Conservation (phyloP, 495 filamentous ascomycete species). For the Aspergillus sclerotiicarbonarius region DNA sequence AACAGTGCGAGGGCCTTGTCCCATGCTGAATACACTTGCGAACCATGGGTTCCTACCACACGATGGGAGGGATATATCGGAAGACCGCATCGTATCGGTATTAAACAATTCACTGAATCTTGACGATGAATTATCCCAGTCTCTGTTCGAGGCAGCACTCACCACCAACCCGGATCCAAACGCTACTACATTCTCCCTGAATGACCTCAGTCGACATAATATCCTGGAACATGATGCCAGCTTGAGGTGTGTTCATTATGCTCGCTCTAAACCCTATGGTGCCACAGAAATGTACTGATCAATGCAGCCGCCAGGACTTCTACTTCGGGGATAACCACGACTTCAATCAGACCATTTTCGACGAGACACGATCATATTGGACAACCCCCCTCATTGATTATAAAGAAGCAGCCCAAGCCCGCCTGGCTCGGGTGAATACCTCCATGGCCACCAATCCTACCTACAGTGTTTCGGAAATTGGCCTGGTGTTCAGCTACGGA, state of each 20-base stretch:
- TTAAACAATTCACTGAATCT: constrained; percentile 45
- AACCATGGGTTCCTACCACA: constrained; percentile 58
- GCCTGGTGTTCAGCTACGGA: constrained; percentile 40
- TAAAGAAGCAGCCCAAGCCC: constrained; percentile 41
- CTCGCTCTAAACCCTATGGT: too few relatives aligned
- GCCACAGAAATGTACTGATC: too few relatives aligned
- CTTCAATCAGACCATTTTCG: constrained; percentile 49
- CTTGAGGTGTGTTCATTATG: constrained; percentile 37
- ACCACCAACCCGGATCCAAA: constrained; percentile 49
- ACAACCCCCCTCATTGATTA: constrained; percentile 35
- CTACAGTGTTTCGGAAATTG: constrained; percentile 32
- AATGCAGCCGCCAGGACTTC: constrained; percentile 40
- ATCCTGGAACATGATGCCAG: constrained; percentile 53
- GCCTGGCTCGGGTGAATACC: constrained; percentile 41
- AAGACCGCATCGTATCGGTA: constrained; percentile 24
- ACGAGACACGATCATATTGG: constrained; percentile 43
- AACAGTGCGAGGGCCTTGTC: constrained; percentile 35
- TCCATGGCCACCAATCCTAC: constrained; percentile 46
- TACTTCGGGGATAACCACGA: constrained; percentile 40
- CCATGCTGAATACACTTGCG: constrained; percentile 55
- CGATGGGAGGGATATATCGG: constrained; percentile 38
- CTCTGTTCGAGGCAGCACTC: constrained; percentile 43
- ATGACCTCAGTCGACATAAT: constrained; percentile 28
- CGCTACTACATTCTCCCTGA: constrained; percentile 47
- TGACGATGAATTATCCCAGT: constrained; percentile 25